Percentiles rank a stretch among this genome's conserved stretches.
These are phyloP conservation scores for Pichia sp. DNA, from an alignment of 1,139 yeast genomes.

Conservation along the genomic window DNA sequence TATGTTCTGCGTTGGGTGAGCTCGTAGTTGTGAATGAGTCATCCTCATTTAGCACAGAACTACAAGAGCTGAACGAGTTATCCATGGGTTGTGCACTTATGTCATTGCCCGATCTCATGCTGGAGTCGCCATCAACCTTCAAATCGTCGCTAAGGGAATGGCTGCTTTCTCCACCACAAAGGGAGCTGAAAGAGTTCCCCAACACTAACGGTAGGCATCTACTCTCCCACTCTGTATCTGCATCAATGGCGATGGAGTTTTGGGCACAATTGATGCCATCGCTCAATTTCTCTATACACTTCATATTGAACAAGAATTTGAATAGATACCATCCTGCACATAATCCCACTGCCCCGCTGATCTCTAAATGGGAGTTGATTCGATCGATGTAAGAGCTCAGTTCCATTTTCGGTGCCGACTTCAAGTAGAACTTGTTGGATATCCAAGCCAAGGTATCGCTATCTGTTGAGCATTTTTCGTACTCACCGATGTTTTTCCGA, in stretches of 20 bases:
- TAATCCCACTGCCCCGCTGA: constrained; percentile 30
- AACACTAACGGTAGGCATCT: constrained; percentile 10
- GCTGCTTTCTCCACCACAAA: neutral
- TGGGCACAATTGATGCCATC: constrained; percentile 1
- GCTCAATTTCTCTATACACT: constrained; percentile 15
- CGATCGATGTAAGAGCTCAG: constrained; percentile 29
- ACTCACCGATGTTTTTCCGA: constrained; percentile 13
- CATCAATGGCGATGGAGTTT: neutral
- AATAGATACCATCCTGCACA: constrained; percentile 30
- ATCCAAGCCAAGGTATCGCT: constrained; percentile 15
- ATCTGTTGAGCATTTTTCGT: constrained; percentile 14
- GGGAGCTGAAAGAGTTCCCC: constrained; percentile 6
- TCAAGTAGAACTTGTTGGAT: constrained; percentile 29
- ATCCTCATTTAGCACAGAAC: neutral
- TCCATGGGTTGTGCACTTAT: constrained; percentile 1
- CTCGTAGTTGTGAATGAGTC: neutral
- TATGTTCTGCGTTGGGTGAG: neutral
- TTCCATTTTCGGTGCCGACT: constrained; percentile 28
- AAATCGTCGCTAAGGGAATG: neutral
- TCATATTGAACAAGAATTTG: constrained; percentile 27
- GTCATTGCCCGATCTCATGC: neutral
- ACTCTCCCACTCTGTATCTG: constrained; percentile 3
- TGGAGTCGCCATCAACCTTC: neutral
- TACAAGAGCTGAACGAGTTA: neutral
- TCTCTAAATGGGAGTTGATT: constrained; percentile 26